phyloP scores from a whole-genome alignment of 257 asterid species.

The Linaria vulgaris region DNA sequence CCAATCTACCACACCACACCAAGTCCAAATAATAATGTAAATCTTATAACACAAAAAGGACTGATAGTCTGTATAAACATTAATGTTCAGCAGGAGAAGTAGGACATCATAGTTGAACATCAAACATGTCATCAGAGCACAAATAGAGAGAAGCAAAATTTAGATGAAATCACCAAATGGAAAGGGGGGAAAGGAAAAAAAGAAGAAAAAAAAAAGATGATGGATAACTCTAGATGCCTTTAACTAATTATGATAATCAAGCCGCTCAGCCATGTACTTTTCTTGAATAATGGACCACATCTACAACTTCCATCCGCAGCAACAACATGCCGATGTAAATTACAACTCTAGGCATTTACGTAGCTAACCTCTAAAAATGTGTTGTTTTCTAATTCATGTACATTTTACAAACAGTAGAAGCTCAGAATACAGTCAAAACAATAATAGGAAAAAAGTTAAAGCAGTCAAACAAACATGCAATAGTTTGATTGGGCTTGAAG shows the following conservation, averaged over 20 bases:
- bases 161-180: background rate
- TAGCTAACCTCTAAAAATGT: background rate
- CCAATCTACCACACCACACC: background rate
- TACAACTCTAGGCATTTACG: background rate
- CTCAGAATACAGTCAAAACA: background rate
- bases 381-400: background rate
- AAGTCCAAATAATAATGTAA: background rate
- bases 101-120: background rate
- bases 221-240: background rate
- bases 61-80: background rate
- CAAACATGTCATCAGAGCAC: background rate
- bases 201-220: background rate
- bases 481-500: conserved; percentile 14
- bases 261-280: background rate
- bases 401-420: conserved; percentile 1
- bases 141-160: background rate
- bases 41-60: background rate
- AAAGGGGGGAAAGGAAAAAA: background rate
- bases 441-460: background rate
- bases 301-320: background rate
- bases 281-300: background rate
- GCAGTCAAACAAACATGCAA: background rate
- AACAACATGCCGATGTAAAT: background rate
- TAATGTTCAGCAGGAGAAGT: background rate
- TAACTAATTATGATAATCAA: too few species aligned